Evolutionary conservation across 2,329 filamentous ascomycete species (phyloP).

Genomic region (Aspergillus fumigatus): DNA sequence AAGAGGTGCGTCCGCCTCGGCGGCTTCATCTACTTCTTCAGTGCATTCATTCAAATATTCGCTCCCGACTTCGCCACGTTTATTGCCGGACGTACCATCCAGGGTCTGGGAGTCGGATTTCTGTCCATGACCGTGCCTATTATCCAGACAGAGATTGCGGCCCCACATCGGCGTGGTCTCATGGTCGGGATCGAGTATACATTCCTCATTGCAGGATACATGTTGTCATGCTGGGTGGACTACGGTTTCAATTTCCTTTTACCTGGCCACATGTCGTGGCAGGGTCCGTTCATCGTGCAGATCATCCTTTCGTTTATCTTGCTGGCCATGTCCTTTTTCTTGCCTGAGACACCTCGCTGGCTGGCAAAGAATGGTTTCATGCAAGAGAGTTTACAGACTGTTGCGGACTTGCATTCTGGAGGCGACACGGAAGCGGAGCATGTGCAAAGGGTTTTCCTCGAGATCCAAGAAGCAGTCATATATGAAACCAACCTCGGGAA

Average conservation of each 20-base stretch:
- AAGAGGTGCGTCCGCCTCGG: constrained; percentile 35
- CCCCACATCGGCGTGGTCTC: constrained; percentile 32
- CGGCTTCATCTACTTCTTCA: constrained; percentile 36
- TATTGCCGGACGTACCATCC: constrained; percentile 31
- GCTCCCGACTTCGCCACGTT: constrained; percentile 32
- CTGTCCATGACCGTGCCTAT: constrained; percentile 36
- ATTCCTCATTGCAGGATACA: constrained; percentile 35
- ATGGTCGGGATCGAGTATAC: constrained; percentile 41
- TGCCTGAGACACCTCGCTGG: constrained; percentile 40
- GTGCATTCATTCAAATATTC: constrained; percentile 36
- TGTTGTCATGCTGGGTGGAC: constrained; percentile 39
- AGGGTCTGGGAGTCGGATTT: constrained; percentile 33
- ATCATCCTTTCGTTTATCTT: constrained; percentile 30
- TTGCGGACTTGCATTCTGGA: constrained; percentile 38
- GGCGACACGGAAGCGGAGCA: constrained; percentile 32
- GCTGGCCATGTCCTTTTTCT: constrained; percentile 34
- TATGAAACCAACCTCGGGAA: constrained; percentile 35
- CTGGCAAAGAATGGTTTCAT: constrained; percentile 39
- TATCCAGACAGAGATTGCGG: constrained; percentile 36
- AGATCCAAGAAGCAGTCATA: constrained; percentile 36
- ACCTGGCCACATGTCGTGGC: constrained; percentile 30
- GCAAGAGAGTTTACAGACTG: constrained; percentile 36
- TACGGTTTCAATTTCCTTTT: constrained; percentile 36
- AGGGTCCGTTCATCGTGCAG: constrained; percentile 28
- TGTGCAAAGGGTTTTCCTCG: constrained; percentile 34